Base-by-base conservation (phyloP, 208 protist species). In the Plasmodiophora brassicae region DNA sequence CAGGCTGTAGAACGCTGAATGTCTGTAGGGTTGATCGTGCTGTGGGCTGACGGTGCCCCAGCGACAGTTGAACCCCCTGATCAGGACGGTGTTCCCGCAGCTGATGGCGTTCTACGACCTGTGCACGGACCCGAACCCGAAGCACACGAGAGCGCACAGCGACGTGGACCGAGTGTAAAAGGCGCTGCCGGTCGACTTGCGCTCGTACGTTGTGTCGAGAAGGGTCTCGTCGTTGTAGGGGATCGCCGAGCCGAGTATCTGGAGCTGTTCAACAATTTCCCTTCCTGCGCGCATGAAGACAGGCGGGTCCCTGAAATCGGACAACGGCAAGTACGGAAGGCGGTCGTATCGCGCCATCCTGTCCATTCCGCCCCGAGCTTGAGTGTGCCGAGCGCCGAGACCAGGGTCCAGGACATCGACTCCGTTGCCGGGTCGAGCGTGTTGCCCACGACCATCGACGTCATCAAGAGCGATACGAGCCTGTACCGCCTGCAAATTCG, bases 191-290 rank as follows among this genome's bases (percentile, higher is more conserved):
- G 50, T 25, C 65, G 10, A 8, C 10, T 5, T 78, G 5, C n/a
- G 5, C n/a, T 78, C 5, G 32, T 78, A 32, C 5, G 20, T 78
- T 38, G 20, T 78, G 14, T 38, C n/a, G 10, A 78, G 65, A 38
- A 78, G 41, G n/a, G 41, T 78, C n/a, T 78, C 65, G 5, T 78
- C 65, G 5, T 38, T 78, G 65, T 14, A n/a, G 65, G 32, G 65
- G n/a, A 78, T 78, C n/a, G n/a, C n/a, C n/a, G n/a, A n/a, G 65
- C 65, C n/a, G 65, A 78, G 41, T 78, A 78, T 38, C 65, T 78
- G 10, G 65, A 78, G 14, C 5, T 32, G 65, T 32, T 78, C 32
- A 78, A 8, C 65, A 78, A 78, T 38, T 32, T 44, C n/a, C 65
- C 65, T n/a, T n/a, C 10, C 32, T 32, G 65, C 65, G 5, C 5